Evolutionary conservation across 2,329 filamentous ascomycete species (phyloP).

Genomic region (Pseudogymnoascus verrucosus): DNA sequence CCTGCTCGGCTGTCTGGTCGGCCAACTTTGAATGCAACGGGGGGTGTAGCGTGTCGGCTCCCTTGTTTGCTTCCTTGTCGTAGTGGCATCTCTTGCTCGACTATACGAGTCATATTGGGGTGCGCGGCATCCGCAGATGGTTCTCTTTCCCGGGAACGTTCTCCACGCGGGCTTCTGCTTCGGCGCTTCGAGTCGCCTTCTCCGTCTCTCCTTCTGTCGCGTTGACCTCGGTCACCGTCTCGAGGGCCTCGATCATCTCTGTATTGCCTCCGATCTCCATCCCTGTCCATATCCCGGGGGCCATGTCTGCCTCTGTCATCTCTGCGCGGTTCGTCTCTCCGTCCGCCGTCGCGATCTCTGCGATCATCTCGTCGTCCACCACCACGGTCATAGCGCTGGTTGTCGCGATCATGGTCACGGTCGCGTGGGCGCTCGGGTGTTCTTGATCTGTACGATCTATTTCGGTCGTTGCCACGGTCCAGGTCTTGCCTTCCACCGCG

Average conservation of each 20-base stretch:
- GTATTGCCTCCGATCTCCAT: neutral
- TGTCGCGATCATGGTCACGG: constrained; percentile 15
- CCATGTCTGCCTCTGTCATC: constrained; percentile 25
- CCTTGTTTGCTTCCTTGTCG: constrained; percentile 17
- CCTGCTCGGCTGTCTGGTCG: neutral
- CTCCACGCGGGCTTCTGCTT: constrained; percentile 13
- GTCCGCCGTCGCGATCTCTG: constrained; percentile 31
- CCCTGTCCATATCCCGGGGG: constrained; percentile 31
- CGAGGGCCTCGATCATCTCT: constrained; percentile 18
- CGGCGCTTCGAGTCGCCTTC: neutral
- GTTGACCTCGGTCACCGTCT: constrained; percentile 19
- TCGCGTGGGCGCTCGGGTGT: constrained; percentile 20
- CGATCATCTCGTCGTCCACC: constrained; percentile 23
- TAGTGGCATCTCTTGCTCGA: neutral
- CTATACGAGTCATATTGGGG: neutral
- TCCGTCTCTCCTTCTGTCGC: constrained; percentile 3
- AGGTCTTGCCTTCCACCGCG: constrained; percentile 30
- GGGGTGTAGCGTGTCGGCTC: constrained; percentile 22
- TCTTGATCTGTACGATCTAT: constrained; percentile 25
- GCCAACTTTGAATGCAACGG: constrained; percentile 26
- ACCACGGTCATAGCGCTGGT: neutral
- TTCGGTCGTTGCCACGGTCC: constrained; percentile 23
- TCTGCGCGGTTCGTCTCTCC: constrained; percentile 28
- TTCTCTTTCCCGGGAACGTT: constrained; percentile 6
- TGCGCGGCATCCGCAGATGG: neutral